Conservation (phyloP, 306 rosid species). For the Amphicarpaea edgeworthii region DNA sequence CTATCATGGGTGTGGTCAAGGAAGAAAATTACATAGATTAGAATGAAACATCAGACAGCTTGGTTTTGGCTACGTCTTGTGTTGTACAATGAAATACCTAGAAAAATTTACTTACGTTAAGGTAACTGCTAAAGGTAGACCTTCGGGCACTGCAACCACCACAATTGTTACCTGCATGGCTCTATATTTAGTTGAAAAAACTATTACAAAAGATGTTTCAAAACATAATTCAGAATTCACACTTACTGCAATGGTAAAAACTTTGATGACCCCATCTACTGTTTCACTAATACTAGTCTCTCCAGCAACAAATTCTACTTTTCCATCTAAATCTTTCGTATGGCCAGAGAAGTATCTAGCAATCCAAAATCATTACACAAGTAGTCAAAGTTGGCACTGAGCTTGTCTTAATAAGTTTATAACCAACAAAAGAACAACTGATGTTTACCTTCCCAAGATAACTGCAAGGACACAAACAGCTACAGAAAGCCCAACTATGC, state of each 20-base stretch:
- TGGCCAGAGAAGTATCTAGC: constrained; percentile 83
- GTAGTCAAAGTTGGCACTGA: constrained; percentile 23
- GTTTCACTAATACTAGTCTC: constrained; percentile 60
- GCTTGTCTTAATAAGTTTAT: constrained; percentile 23
- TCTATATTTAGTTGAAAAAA: constrained; percentile 48
- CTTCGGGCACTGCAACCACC: constrained; percentile 99
- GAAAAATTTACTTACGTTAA: constrained; percentile 74
- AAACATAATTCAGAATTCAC: constrained; percentile 43
- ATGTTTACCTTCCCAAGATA: constrained; percentile 79
- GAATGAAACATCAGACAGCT: constrained; percentile 28
- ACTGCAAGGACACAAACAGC: constrained; percentile 83
- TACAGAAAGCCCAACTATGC: constrained; percentile 91
- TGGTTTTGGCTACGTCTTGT: constrained; percentile 25
- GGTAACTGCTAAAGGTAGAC: constrained; percentile 98
- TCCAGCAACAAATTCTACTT: constrained; percentile 56
- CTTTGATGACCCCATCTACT: constrained; percentile 75
- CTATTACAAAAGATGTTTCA: neutral
- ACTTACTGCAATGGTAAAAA: constrained; percentile 94
- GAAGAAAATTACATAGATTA: constrained; percentile 41
- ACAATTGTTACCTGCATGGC: constrained; percentile 91
- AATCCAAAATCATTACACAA: constrained; percentile 31
- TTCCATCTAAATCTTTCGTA: constrained; percentile 60
- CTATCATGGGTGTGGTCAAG: constrained; percentile 53
- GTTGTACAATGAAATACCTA: constrained; percentile 25
- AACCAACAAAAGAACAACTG: constrained; percentile 27